These are phyloP conservation scores for Colletotrichum brevisporum DNA, from an alignment of 2,329 filamentous ascomycete genomes.

Conservation along the genomic window DNA sequence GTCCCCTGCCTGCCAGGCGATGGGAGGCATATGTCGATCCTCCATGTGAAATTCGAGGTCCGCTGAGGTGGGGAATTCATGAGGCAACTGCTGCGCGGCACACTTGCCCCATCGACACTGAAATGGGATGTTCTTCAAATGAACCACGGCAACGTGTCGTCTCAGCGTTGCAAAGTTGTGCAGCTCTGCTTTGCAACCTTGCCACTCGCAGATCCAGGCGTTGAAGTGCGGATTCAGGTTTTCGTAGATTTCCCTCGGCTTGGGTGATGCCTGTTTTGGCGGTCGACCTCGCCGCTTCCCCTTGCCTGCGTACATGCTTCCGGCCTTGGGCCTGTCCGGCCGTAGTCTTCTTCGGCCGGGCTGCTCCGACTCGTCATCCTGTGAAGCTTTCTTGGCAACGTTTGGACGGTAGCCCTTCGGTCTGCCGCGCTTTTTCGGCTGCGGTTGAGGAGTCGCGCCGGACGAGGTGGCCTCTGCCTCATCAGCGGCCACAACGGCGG, in stretches of 20 bases:
- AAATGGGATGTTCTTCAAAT: conserved; percentile 49
- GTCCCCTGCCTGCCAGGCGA: conserved; percentile 73
- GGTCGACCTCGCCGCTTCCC: conserved; percentile 61
- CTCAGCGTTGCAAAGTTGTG: conserved; percentile 73
- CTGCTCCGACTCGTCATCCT: conserved; percentile 34
- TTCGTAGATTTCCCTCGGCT: conserved; percentile 58
- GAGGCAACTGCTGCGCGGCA: conserved; percentile 39
- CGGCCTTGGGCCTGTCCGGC: conserved; percentile 47
- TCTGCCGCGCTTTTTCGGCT: conserved; percentile 56
- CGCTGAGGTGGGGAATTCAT: conserved; percentile 37
- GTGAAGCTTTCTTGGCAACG: conserved; percentile 24
- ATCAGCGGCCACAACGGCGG: neutral
- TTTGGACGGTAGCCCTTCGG: conserved; percentile 58
- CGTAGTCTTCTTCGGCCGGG: conserved; percentile 43
- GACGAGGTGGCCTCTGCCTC: conserved; percentile 15
- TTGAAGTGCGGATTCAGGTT: conserved; percentile 59
- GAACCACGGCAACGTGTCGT: conserved; percentile 66
- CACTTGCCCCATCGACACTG: conserved; percentile 60
- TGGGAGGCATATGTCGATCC: conserved; percentile 64
- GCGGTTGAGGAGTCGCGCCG: neutral
- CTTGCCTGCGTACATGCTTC: conserved; percentile 47
- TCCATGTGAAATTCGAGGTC: conserved; percentile 67
- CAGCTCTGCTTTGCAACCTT: conserved; percentile 70
- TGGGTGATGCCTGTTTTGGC: conserved; percentile 54
- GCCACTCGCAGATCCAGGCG: conserved; percentile 73